These are phyloP conservation scores for Auxenochlorella pyrenoidosa DNA, from an alignment of 139 green algal genomes.

Conservation along the genomic window DNA sequence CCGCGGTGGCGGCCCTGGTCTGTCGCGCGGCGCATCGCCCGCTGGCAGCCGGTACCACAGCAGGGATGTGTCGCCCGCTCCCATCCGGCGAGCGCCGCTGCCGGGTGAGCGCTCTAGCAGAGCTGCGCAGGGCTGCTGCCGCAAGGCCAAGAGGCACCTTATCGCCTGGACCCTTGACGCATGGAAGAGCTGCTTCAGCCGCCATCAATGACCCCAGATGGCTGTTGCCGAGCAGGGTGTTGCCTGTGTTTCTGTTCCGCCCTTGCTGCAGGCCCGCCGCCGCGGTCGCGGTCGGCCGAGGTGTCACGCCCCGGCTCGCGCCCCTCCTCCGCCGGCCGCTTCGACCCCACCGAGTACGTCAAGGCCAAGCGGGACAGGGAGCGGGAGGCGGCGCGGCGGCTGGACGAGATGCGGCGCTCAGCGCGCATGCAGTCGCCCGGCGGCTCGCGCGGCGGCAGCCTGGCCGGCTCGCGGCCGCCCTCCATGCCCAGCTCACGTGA, in stretches of 20 bases:
- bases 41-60: constrained; percentile 24
- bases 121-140: background rate
- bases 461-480: background rate
- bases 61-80: constrained; percentile 22
- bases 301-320: background rate
- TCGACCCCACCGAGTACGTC: constrained; percentile 85
- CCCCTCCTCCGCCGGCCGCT: constrained; percentile 55
- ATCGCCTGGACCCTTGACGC: no score
- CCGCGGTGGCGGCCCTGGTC: background rate
- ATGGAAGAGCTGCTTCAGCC: no score
- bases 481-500: constrained; percentile 29
- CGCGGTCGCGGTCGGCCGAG: constrained; percentile 16
- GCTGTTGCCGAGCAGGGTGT: background rate
- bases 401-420: constrained; percentile 31
- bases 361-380: constrained; percentile 46
- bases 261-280: background rate
- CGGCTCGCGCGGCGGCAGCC: background rate
- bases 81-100: constrained; percentile 7
- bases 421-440: background rate
- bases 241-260: no score
- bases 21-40: background rate
- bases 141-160: background rate
- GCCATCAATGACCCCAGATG: background rate
- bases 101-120: constrained; percentile 18
- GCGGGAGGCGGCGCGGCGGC: constrained; percentile 5